Evolutionary conservation across 768 basidiomycete species (phyloP), one percentile per base, ranked within the genome.

Genomic region (Pleurotus eryngii): DNA sequence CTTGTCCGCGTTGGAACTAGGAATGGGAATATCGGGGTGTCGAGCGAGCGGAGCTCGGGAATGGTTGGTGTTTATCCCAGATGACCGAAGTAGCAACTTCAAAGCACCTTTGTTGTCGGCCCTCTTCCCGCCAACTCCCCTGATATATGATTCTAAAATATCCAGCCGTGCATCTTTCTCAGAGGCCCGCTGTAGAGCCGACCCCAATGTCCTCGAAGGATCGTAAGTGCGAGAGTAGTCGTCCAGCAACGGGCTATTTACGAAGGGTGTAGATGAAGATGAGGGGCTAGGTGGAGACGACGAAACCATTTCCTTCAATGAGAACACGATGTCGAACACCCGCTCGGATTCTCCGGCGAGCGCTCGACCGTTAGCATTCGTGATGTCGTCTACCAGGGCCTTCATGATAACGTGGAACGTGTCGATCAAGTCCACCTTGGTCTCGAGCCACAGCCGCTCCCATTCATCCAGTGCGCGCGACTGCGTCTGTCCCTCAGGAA

Each of bases 151-250:
- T 58, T 85, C 83, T 6, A 92, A 65, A 45, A 82, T 60, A 59
- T 88, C 81, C 12, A 85, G 65, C 45, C 83, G 77, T 1, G 80
- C 77, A 58, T 89, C 85, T 57, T 84, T 81, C 57, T 81, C 80
- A 14, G 74, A 67, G 0, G 76, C 76, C 55, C 72, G 70, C 22
- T 66, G 73, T 26, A 83, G 69, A 8, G 77, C 76, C 4, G 71
- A 69, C 12, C 76, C 64, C 24, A 91, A 77, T 0, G 77, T 78
- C 24, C 66, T 70, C 6, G 80, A 76, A 11, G 92, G 73, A 48
- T 82, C 76, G 67, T 90, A 88, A 1, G 84, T 72, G 42, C 84
- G 76, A 58, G 90, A 85, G 68, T 92, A 90, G 64, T 92, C 90
- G 5, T 78, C 79, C 9, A 92, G 69, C 20, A 92, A 76, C 9